Evolutionary conservation across 352 stramenopile genomes (phyloP).

Genomic region (Globisporangium recalcitrans): DNA sequence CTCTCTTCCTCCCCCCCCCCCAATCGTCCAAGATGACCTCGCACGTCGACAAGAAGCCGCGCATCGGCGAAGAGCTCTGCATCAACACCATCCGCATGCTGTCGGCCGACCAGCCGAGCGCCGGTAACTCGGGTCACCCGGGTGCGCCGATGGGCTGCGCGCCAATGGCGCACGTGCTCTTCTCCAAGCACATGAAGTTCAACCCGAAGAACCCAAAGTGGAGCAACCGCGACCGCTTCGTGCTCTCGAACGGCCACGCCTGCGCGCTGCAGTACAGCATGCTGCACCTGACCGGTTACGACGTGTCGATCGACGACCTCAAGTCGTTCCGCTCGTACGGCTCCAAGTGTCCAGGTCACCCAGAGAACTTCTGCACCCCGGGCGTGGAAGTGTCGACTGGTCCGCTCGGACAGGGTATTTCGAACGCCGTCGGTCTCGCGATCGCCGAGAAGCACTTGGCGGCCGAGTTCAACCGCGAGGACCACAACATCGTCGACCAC

Average conservation of each 20-base stretch:
- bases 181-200: conserved; percentile 88
- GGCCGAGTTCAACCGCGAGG: conserved; percentile 97
- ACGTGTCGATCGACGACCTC: conserved; percentile 94
- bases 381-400: conserved; percentile 97
- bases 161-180: conserved; percentile 97
- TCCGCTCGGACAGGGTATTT: conserved; percentile 97
- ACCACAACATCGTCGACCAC: conserved; percentile 94
- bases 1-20: conserved; percentile 1
- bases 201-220: conserved; percentile 85
- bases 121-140: conserved; percentile 97
- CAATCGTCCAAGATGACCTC: conserved; percentile 40
- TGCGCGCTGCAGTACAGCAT: conserved; percentile 99
- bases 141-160: conserved; percentile 98
- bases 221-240: conserved; percentile 98
- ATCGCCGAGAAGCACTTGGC: conserved; percentile 97
- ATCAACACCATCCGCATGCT: conserved; percentile 98
- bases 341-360: conserved; percentile 95
- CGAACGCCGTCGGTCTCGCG: conserved; percentile 96
- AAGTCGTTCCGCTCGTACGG: conserved; percentile 96
- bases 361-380: conserved; percentile 94
- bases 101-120: conserved; percentile 95
- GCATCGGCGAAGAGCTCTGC: conserved; percentile 85
- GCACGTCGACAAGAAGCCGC: conserved; percentile 79
- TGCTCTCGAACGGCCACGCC: conserved; percentile 98
- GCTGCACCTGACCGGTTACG: conserved; percentile 97